Conservation (phyloP, 257 asterid genomes). For the Sherardia arvensis region DNA sequence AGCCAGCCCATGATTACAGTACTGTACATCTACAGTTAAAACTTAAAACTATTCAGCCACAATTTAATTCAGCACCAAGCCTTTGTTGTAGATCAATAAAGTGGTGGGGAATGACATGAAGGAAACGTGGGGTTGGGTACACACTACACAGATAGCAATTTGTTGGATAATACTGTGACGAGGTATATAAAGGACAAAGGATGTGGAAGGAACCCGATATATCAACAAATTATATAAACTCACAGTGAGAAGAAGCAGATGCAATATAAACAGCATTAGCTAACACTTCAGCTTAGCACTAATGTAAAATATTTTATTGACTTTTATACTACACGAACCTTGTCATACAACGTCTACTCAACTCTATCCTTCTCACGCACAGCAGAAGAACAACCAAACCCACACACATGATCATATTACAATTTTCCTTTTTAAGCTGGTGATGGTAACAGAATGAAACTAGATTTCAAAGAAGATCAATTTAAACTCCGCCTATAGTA, state of each 20-base stretch:
- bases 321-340: too few relatives aligned
- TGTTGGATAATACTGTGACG: background rate
- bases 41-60: background rate
- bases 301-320: too few relatives aligned
- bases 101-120: background rate
- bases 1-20: background rate
- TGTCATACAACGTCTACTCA: too few relatives aligned
- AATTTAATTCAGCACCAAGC: background rate
- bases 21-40: background rate
- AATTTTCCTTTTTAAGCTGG: background rate
- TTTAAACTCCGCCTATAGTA: too few relatives aligned
- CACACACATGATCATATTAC: too few relatives aligned
- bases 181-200: background rate
- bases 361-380: too few relatives aligned
- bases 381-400: too few relatives aligned
- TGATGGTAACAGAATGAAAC: background rate
- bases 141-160: background rate
- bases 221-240: background rate
- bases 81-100: background rate
- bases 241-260: background rate
- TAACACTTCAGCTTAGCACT: background rate
- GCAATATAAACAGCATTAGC: background rate
- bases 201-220: background rate
- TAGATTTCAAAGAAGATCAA: background rate
- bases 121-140: background rate